Conservation (phyloP, 345 rosid genomes). For the Odontarrhena argentea region DNA sequence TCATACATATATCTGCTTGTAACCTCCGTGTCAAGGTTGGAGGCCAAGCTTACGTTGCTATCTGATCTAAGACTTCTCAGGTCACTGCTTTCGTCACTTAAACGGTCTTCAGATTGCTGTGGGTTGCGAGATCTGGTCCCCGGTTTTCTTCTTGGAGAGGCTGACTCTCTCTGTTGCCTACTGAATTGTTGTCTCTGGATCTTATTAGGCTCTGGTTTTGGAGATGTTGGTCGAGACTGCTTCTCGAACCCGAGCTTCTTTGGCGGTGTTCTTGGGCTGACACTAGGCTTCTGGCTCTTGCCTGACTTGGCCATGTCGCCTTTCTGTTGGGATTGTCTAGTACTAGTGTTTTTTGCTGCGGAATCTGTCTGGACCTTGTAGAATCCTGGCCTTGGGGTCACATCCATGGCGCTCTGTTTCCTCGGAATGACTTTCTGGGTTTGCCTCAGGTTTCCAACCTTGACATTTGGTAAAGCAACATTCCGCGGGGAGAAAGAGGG, state of each 20-base stretch:
- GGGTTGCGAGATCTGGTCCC: slow-evolving; percentile 43
- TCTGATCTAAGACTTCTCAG: slow-evolving; percentile 63
- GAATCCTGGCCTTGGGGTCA: slow-evolving; percentile 45
- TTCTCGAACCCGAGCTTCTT: slow-evolving; percentile 55
- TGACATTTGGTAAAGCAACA: slow-evolving; percentile 43
- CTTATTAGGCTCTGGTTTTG: slow-evolving; percentile 51
- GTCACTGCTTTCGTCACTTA: slow-evolving; percentile 51
- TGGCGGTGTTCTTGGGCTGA: slow-evolving; percentile 54
- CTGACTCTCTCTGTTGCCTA: slow-evolving; percentile 52
- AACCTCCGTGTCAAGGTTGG: slow-evolving; percentile 64
- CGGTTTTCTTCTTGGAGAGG: slow-evolving; percentile 46
- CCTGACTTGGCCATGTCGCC: slow-evolving; percentile 43
- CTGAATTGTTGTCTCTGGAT: slow-evolving; percentile 51
- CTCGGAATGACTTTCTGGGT: slow-evolving; percentile 43
- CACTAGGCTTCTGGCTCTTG: slow-evolving; percentile 48
- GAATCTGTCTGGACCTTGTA: slow-evolving; percentile 43
- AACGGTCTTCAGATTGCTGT: slow-evolving; percentile 50
- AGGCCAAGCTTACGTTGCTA: slow-evolving; percentile 54
- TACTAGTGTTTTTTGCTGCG: slow-evolving; percentile 40
- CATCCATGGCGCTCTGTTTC: slow-evolving; percentile 53
- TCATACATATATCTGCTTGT: slow-evolving; percentile 56
- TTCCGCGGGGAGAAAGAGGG: slow-evolving; percentile 35
- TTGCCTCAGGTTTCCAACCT: slow-evolving; percentile 42
- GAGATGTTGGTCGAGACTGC: slow-evolving; percentile 44
- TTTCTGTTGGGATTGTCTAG: slow-evolving; percentile 34